Evolutionary conservation across 2,329 filamentous ascomycete genomes (phyloP).

Genomic region (Trichoderma koningiopsis): DNA sequence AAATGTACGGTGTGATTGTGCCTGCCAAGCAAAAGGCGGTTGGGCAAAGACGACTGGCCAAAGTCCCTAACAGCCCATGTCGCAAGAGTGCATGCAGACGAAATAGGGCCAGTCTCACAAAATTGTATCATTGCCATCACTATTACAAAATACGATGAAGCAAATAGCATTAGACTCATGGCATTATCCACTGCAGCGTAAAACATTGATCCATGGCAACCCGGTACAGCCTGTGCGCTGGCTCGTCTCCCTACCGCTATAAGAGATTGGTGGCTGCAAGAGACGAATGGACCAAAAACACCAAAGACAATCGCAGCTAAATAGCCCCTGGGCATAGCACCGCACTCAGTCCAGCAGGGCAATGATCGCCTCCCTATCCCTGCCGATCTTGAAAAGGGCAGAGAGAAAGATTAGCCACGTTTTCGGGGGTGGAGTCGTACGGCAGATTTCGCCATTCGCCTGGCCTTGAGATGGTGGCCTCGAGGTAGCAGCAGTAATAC

Average conservation of each 20-base stretch:
- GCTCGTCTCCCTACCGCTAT: not conserved
- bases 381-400: not conserved
- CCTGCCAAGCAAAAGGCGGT: slow-evolving; percentile 9
- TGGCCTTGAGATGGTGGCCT: not conserved
- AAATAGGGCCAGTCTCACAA: not conserved
- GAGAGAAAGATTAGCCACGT: slow-evolving; percentile 3
- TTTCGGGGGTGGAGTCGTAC: slow-evolving; percentile 5
- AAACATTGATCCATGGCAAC: not conserved
- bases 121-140: not conserved
- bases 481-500: not conserved
- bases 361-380: not conserved
- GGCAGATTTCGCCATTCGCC: not conserved
- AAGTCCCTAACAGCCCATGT: not conserved
- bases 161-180: not conserved
- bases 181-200: not conserved
- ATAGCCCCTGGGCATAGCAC: not conserved
- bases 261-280: not conserved
- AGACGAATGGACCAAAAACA: not conserved
- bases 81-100: slow-evolving; percentile 6
- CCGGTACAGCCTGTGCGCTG: not conserved
- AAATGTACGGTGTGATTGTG: slow-evolving; percentile 15
- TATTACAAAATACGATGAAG: not conserved
- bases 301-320: not conserved
- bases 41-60: slow-evolving; percentile 1
- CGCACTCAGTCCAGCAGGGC: not conserved